Base-by-base conservation (phyloP, 2,329 filamentous ascomycete genomes). In the Aaosphaeria arxii region DNA sequence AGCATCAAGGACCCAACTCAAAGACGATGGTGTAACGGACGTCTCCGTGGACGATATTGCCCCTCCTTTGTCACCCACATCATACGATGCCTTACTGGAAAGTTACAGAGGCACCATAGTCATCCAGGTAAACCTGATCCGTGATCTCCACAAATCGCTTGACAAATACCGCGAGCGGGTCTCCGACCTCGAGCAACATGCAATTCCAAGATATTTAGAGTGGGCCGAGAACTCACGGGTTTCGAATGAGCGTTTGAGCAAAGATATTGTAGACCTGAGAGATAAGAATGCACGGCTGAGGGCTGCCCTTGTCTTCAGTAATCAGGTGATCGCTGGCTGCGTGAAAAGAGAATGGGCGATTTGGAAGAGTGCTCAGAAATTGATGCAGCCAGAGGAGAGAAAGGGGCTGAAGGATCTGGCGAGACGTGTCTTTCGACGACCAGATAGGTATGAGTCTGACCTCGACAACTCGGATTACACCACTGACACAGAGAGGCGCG, bases 91-190 rank as follows among this genome's bases (percentile, higher is more conserved):
- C 33, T 11, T 36, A 9, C 33, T 11, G 9, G 9, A 36, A 9
- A 36, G 13, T 36, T 9, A 49, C 40, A 46, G 49, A 30, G 4
- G 11, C 17, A 55, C 52, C 2, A 47, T 55, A 2, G 30, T 42
- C 30, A 51, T 44, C 5, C 53, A 55, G 43, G 40, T 41, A 2
- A 47, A 45, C 35, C 54, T 61, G 1, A 49, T 58, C n/a, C 40
- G n/a, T 11, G 50, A 50, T 7, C 49, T 62, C 4, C 49, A 57
- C 38, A 33, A 24, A 11, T 33, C 24, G 5, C 30, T 57, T 33
- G 41, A 52, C 31, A 28, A 35, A 2, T 36, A 38, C 24, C 42
- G 43, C 28, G 35, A 17, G n/a, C 35, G 32, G 5, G 45, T 45
- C 17, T 11, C 33, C 7, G n/a, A 48, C 13, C 35, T 46, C 4